Base-by-base conservation (phyloP, 352 stramenopile species). In the Elongisporangium undulatum region DNA sequence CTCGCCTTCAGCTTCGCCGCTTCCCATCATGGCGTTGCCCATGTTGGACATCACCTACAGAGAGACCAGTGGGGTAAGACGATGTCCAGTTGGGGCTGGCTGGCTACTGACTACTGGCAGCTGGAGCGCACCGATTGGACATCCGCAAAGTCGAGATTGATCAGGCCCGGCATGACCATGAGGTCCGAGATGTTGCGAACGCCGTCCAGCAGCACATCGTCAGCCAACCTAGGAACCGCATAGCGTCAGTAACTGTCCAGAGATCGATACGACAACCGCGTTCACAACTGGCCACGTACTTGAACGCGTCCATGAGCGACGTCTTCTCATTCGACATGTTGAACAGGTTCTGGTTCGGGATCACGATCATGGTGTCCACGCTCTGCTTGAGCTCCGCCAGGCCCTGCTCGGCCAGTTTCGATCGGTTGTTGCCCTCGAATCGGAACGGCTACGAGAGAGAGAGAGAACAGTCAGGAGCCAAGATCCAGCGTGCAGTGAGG, bases 21-120 rank as follows among this genome's bases (percentile, higher is more conserved):
- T 97, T 62, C 89, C 87, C 86, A 94, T 94, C 82, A 96, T 94
- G 53, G 85, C 85, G 39, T 91, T 92, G 53, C 85, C 85, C 83
- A 93, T 93, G 61, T 85, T 89, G 62, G 85, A 83, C 83, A 95
- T 94, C 56, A 95, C 79, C 79, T 89, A 34, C 9, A 58, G 16
- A 49, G 12, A 15, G 13, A 57, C 49, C 62, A 12, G 53, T 4
- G 48, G 23, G 2, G 48, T 45, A 45, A 45, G 34, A 45, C 34
- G 16, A n/a, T 19, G 50, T 38, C 19, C 20, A 2, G 49, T 4
- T 52, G 21, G 49, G 57, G n/a, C n/a, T n/a, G n/a, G n/a, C n/a
- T n/a, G n/a, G n/a, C n/a, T n/a, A n/a, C n/a, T 53, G 34, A n/a
- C 3, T n/a, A 22, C 29, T 53, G 39, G 17, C 50, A 21, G 56